A percentile compares a stretch with the other conserved stretches of the same genome.
Conservation (phyloP, 2,329 filamentous ascomycete genomes). For the Ascochyta rabiei region DNA sequence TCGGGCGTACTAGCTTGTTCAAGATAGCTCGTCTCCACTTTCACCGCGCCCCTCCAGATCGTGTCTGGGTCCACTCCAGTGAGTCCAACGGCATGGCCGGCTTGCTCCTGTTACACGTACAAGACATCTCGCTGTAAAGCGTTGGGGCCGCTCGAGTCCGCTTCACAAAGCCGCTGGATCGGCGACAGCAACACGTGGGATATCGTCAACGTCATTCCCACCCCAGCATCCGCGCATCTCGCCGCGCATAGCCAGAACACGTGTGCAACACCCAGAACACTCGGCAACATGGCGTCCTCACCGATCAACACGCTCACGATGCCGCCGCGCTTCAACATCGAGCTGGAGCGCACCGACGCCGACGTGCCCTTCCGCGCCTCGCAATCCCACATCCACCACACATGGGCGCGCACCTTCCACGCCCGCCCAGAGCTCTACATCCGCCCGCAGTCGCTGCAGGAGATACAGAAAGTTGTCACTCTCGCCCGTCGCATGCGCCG, state of each 20-base stretch:
- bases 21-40: slow-evolving; percentile 7
- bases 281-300: slow-evolving; percentile 24
- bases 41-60: slow-evolving; percentile 9
- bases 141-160: not conserved
- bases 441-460: slow-evolving; percentile 76
- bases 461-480: slow-evolving; percentile 82
- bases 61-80: not conserved
- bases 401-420: slow-evolving; percentile 93
- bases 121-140: not conserved
- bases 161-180: slow-evolving; percentile 7
- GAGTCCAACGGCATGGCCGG: not conserved
- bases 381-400: slow-evolving; percentile 77
- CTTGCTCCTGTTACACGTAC: not conserved
- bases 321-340: slow-evolving; percentile 54
- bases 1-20: slow-evolving; percentile 9
- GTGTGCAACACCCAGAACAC: not conserved
- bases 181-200: slow-evolving; percentile 11
- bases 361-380: slow-evolving; percentile 77
- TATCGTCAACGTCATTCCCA: slow-evolving; percentile 19
- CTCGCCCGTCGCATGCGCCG: slow-evolving; percentile 82
- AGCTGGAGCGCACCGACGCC: slow-evolving; percentile 65
- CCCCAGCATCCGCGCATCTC: not conserved
- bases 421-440: slow-evolving; percentile 90
- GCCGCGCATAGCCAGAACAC: not conserved
- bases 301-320: slow-evolving; percentile 35